Evolutionary conservation across 2,329 filamentous ascomycete genomes (phyloP).

Genomic region (Bipolaris zeicola): DNA sequence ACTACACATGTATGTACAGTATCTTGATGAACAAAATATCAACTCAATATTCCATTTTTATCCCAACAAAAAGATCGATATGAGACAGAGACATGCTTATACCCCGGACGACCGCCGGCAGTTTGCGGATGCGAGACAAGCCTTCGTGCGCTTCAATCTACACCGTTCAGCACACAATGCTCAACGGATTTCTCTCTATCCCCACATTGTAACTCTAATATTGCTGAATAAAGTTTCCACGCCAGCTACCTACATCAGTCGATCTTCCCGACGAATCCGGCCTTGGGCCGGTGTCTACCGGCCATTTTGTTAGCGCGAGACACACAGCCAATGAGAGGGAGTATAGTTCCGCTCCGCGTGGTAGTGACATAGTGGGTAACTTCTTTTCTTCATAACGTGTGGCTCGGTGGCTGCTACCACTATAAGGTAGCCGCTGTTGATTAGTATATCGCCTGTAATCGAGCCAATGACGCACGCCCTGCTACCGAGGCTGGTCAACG

Average conservation of each 20-base stretch:
- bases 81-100: not conserved
- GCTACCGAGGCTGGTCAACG: not conserved
- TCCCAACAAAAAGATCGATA: not conserved
- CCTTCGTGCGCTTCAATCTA: not conserved
- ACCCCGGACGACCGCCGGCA: not conserved
- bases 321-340: slow-evolving; percentile 11
- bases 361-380: not conserved
- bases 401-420: not conserved
- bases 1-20: not conserved
- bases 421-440: not conserved
- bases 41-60: not conserved
- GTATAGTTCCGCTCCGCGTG: slow-evolving; percentile 2
- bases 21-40: not conserved
- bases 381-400: slow-evolving; percentile 11
- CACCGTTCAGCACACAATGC: not conserved
- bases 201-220: slow-evolving; percentile 1
- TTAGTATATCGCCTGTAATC: not conserved
- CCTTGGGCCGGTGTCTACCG: slow-evolving; percentile 5
- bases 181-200: not conserved
- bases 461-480: slow-evolving; percentile 4
- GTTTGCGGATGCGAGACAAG: not conserved
- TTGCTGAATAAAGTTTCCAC: not conserved
- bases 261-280: not conserved
- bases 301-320: slow-evolving; percentile 5
- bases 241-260: not conserved